Evolutionary conservation across 2,329 filamentous ascomycete species (phyloP), one percentile per base, ranked within the genome.

Genomic region (Parascedosporium putredinis): DNA sequence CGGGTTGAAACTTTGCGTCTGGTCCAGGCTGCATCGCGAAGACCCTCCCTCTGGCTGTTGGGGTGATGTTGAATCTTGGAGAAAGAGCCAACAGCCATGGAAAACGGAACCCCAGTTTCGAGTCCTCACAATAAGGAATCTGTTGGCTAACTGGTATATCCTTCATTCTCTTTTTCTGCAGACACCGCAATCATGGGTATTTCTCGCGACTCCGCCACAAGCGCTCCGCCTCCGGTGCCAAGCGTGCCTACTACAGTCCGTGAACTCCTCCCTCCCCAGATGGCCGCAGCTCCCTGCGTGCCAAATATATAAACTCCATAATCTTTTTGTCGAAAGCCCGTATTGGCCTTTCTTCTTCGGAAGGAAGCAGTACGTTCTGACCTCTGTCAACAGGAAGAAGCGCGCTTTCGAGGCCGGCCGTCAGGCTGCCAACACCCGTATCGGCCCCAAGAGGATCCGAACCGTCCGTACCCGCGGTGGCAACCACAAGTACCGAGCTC

Each of bases 161-260:
- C 36, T 53, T 58, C 59, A 56, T 65, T 55, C 8, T 56, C 45
- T 52, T 54, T 53, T 60, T 51, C 59, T 64, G 59, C 71, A 84
- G 78, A 78, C 77, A 78, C 76, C 76, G 83, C 83, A 86, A 87
- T 84, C 78, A 91, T 91, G 86, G 87, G 93, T 98, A 97, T 98
- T 80, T 96, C 91, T 77, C 88, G 93, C 80, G 91, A 97, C 79
- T 95, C 89, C 89, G 93, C 80, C 93, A 98, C 85, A 98, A 98
- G 87, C 90, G 93, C 79, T 90, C 89, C 76, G 90, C 91, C 74
- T 87, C 94, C 73, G 94, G 93, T 82, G 93, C 94, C 69, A 98
- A 98, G 86, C 84, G 86, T 73, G 80, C 86, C 76, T 86, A 84
- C 78, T 93, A 91, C 83, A 83, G 87, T 84, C 77, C 77, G 81